These are phyloP conservation scores for Aegilops speltoides DNA, from an alignment of 176 grass and related monocot genomes.

Conservation along the genomic window DNA sequence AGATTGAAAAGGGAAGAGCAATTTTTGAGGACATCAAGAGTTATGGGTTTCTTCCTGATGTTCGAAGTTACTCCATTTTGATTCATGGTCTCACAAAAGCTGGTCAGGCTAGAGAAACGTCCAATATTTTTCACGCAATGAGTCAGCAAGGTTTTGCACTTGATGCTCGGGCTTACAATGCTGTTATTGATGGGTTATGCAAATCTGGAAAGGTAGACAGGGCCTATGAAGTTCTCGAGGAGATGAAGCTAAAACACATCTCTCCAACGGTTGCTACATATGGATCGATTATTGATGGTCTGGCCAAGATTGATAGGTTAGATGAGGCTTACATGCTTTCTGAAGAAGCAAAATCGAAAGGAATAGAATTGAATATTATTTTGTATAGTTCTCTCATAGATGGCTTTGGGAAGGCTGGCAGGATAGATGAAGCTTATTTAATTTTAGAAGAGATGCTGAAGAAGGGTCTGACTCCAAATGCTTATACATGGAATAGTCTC, in stretches of 20 bases:
- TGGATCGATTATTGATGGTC: slow-evolving; percentile 87
- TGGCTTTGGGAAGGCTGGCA: slow-evolving; percentile 92
- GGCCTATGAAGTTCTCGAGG: slow-evolving; percentile 88
- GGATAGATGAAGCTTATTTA: slow-evolving; percentile 97
- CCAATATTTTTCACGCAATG: slow-evolving; percentile 89
- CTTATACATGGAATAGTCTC: slow-evolving; percentile 91
- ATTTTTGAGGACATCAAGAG: slow-evolving; percentile 81
- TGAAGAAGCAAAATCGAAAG: slow-evolving; percentile 94
- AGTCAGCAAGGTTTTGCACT: slow-evolving; percentile 79
- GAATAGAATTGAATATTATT: slow-evolving; percentile 75
- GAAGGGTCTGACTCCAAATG: slow-evolving; percentile 77
- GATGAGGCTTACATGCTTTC: slow-evolving; percentile 98
- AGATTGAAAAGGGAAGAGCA: slow-evolving; percentile 64
- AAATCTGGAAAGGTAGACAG: slow-evolving; percentile 91
- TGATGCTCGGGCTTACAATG: slow-evolving; percentile 78
- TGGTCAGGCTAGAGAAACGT: slow-evolving; percentile 88
- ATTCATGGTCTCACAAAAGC: slow-evolving; percentile 94
- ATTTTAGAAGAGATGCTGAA: slow-evolving; percentile 99
- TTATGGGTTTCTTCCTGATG: slow-evolving; percentile 69
- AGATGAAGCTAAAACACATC: slow-evolving; percentile 74
- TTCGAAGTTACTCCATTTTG: slow-evolving; percentile 82
- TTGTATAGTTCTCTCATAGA: slow-evolving; percentile 91
- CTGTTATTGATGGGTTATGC: slow-evolving; percentile 91
- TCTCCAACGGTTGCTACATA: slow-evolving; percentile 80
- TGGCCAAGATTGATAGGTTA: slow-evolving; percentile 93